Evolutionary conservation across 2,329 filamentous ascomycete genomes (phyloP).

Genomic region (Pseudocercospora macadamiae): DNA sequence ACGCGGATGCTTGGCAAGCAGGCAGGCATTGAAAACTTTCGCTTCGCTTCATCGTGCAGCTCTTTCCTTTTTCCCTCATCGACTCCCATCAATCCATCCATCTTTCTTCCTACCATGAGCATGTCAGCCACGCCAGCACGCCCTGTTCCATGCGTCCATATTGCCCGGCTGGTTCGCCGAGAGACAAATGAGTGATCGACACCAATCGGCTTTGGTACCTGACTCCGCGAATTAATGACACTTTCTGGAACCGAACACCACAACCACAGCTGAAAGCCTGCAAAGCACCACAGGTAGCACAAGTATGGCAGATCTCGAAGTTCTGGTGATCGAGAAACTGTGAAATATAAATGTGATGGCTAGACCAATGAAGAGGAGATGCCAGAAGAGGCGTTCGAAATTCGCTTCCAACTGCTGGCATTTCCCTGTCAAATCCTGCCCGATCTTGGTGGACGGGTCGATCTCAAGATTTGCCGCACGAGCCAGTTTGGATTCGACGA

Average conservation of each 20-base stretch:
- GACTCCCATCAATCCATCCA: too few species aligned
- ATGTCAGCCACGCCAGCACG: too few species aligned
- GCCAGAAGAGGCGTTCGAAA: neutral
- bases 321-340: neutral
- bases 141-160: too few species aligned
- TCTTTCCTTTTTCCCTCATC: too few species aligned
- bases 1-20: too few species aligned
- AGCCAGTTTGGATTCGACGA: neutral
- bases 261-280: neutral
- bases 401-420: neutral
- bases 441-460: constrained; percentile 4
- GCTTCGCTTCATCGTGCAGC: too few species aligned
- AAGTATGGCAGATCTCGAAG: too few species aligned
- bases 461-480: neutral
- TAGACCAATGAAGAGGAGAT: neutral
- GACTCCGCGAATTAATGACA: neutral
- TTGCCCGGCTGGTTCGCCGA: neutral
- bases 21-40: too few species aligned
- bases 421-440: neutral
- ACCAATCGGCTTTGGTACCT: constrained; percentile 4
- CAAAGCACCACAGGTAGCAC: neutral
- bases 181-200: neutral
- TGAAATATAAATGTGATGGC: neutral
- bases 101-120: too few species aligned
- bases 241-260: neutral